Base-by-base conservation (phyloP, 441 rosid species). In the Manihot esculenta region DNA sequence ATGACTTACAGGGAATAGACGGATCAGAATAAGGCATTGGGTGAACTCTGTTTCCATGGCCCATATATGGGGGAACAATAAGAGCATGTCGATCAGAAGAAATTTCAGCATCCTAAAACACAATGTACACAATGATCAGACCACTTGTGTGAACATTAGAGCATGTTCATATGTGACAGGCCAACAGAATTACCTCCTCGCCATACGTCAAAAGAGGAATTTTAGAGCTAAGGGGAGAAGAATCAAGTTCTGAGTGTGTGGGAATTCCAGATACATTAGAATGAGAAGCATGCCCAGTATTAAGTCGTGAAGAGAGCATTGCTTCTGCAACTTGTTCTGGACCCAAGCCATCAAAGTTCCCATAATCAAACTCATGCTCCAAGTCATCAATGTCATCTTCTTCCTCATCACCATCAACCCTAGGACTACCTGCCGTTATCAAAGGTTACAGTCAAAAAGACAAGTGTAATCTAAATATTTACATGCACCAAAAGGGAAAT, bases 361-460 rank as follows among this genome's bases (percentile, higher is more conserved):
- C 84, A 20, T 78, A 76, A 49, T 90, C 89, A 51, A 89, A 86
- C 82, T 91, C 97, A 24, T 82, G 78, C 79, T 91, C 92, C 84
- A 89, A 77, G 83, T 88, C 95, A 73, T 91, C 97, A 24, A 69
- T 82, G 50, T 73, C 90, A 51, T 91, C 97, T 74, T 91, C 97
- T 74, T 91, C 97, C 60, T 89, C 97, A 74, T 91, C 97, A 3
- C 97, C 97, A 45, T 89, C 95, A 41, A 91, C 95, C 56, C 97
- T 82, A 4, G 92, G 87, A 82, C 93, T 77, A 50, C 97, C 97
- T 91, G 82, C 21, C 58, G 47, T 51, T 21, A 71, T 17, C 44
- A 38, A 27, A 30, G 54, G 35, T 26, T 54, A 41, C 23, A 10
- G 33, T n/a, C 61, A 54, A 14, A 53, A 50, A 13, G 8, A 35